Evolutionary conservation across 352 stramenopile species (phyloP), one percentile per base, ranked within the genome.

Genomic region (Phytophthora rubi): DNA sequence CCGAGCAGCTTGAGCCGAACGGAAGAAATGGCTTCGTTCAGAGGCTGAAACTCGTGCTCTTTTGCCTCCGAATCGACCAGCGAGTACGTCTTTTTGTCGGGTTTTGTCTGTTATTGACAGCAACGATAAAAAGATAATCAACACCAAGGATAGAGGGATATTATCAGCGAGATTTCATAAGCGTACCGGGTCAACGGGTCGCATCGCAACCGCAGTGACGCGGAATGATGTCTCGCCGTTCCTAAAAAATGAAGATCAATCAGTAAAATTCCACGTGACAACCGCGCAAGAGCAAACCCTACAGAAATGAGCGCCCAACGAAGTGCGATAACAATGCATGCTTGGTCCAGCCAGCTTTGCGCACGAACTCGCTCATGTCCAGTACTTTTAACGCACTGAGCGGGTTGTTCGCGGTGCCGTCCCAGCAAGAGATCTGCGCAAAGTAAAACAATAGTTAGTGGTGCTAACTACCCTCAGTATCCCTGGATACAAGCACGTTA

Each of bases 321-420:
- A 89, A 94, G 49, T 92, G 84, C 33, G 86, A 86, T 4, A 94
- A 71, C 42, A 92, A 68, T n/a, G 68, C 56, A 28, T 94, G 84
- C 65, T 91, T 94, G 33, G 73, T 68, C 84, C 86, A 94, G 26
- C 78, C 80, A 44, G 80, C 76, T 58, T 91, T 90, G 18, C 81
- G 82, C 61, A 92, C 83, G 65, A 94, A 94, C 6, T 94, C 84
- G 56, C 76, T 91, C 73, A 94, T 82, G 61, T 87, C 81, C 23
- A 94, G 68, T 9, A 82, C 71, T 49, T 90, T 92, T 28, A 86
- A 70, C 48, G 79, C 56, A 44, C 37, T 45, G 39, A 55, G 83
- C 47, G 42, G 78, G 70, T 70, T 87, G 73, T 69, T 82, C 55
- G 64, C 75, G 61, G 45, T 75, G 56, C 81, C 83, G 48, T 92